Evolutionary conservation across 768 basidiomycete genomes (phyloP).

Genomic region (Auricularia cornea): DNA sequence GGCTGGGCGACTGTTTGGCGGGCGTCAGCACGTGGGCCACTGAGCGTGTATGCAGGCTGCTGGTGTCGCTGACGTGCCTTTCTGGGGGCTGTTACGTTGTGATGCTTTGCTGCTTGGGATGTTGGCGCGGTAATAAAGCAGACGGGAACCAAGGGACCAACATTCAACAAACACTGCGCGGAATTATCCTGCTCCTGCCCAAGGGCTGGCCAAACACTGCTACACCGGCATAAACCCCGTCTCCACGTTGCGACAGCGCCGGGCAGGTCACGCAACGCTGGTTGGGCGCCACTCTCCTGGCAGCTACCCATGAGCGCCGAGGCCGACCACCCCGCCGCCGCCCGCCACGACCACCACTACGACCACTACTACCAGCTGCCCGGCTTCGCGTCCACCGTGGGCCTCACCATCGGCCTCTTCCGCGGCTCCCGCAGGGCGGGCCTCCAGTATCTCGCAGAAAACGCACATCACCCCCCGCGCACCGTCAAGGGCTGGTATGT

Average conservation of each 20-base stretch:
- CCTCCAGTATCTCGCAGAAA: constrained; percentile 83
- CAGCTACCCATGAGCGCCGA: background rate
- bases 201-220: too few species aligned
- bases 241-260: too few species aligned
- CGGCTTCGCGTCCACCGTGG: constrained; percentile 48
- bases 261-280: too few species aligned
- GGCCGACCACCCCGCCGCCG: constrained; percentile 25
- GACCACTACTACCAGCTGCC: constrained; percentile 51
- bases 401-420: constrained; percentile 61
- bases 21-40: too few species aligned
- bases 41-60: background rate
- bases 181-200: too few species aligned
- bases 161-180: too few species aligned
- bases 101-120: background rate
- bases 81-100: background rate
- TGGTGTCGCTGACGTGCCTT: background rate
- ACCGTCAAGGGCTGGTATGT: constrained; percentile 92
- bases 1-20: too few species aligned
- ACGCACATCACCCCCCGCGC: constrained; percentile 76
- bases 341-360: too few species aligned
- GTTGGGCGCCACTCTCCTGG: background rate
- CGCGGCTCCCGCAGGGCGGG: constrained; percentile 64
- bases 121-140: background rate
- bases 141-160: background rate
- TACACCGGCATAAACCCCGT: too few species aligned